Conservation (phyloP, 2,329 filamentous ascomycete species). For the Bisporella sp. region DNA sequence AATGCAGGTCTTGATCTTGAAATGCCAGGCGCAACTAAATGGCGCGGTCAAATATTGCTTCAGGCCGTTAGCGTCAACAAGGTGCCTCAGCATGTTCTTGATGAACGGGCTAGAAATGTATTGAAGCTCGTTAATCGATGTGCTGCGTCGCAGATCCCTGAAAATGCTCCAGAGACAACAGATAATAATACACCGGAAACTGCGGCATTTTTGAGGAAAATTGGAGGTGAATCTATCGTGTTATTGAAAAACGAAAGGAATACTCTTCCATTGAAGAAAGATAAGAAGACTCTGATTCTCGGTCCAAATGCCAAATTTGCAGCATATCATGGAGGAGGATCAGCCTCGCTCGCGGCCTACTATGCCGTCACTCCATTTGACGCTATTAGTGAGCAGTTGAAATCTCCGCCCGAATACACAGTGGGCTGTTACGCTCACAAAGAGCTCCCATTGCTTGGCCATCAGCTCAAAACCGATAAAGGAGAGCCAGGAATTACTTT, state of each 20-base stretch:
- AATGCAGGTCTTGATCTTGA: constrained; percentile 50
- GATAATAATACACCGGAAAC: constrained; percentile 26
- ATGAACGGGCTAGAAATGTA: constrained; percentile 21
- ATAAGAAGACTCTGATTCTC: constrained; percentile 51
- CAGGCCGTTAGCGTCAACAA: constrained; percentile 19
- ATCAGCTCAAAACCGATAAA: constrained; percentile 41
- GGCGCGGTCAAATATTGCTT: constrained; percentile 19
- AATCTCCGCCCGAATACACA: constrained; percentile 39
- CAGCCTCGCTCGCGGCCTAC: constrained; percentile 52
- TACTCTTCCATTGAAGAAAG: constrained; percentile 49
- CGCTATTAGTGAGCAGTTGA: constrained; percentile 53
- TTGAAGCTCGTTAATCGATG: constrained; percentile 24
- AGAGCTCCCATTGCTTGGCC: constrained; percentile 52
- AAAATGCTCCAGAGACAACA: constrained; percentile 21
- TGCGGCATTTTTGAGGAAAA: constrained; percentile 41
- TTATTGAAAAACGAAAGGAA: constrained; percentile 56
- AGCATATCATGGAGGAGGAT: constrained; percentile 57
- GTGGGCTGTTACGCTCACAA: constrained; percentile 60
- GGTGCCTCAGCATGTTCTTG: constrained; percentile 18
- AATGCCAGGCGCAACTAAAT: constrained; percentile 46
- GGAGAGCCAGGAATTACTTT: constrained; percentile 49
- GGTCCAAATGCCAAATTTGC: constrained; percentile 51
- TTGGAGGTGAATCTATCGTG: constrained; percentile 53
- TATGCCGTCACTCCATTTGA: constrained; percentile 67
- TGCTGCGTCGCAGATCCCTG: constrained; percentile 27